Evolutionary conservation across 768 basidiomycete genomes (phyloP), one percentile per base, ranked within the genome.

Genomic region (Cystofilobasidium ferigula): DNA sequence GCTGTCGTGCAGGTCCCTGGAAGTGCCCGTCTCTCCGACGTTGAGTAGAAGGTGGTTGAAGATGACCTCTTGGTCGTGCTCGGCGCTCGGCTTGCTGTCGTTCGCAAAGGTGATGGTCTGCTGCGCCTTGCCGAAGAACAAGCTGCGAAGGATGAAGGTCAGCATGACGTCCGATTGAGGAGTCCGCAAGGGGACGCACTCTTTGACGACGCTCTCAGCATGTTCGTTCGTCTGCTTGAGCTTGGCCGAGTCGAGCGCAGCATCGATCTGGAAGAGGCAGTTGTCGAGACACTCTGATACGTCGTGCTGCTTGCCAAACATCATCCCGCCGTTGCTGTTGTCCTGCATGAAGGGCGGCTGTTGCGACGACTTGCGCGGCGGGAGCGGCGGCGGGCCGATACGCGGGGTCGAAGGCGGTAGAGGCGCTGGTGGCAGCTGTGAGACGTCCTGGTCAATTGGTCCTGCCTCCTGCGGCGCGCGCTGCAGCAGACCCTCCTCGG

Each of bases 231-330:
- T 79, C 42, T 77, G 77, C 12, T 79, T 82, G 8, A 62, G 64
- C 47, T 70, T 64, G 59, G 83, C 83, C 68, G 91, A 87, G 71
- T 87, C 87, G 43, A 78, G 62, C 0, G 91, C 92, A 5, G 89
- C 87, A 76, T 99, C 95, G 59, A 98, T 91, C 76, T 98, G 95
- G 78, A 95, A 95, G 81, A 99, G 87, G 78, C 93, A 93, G 72
- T 98, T 98, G 76, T 98, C 94, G 87, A 98, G 90, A 77, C 94
- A 97, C 77, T 99, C 95, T 0, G 94, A 86, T 16, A 98, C 93
- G 74, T 99, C 95, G 72, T 99, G 94, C 72, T 99, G 95, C 71
- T 87, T 86, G 7, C 94, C 67, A 45, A 68, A 68, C 67, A 68
- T 68, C 67, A 68, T 68, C 1, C 43, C 53, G 3, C 67, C 62